Conservation (phyloP, 306 rosid genomes). For the Pyrus bretschneideri region DNA sequence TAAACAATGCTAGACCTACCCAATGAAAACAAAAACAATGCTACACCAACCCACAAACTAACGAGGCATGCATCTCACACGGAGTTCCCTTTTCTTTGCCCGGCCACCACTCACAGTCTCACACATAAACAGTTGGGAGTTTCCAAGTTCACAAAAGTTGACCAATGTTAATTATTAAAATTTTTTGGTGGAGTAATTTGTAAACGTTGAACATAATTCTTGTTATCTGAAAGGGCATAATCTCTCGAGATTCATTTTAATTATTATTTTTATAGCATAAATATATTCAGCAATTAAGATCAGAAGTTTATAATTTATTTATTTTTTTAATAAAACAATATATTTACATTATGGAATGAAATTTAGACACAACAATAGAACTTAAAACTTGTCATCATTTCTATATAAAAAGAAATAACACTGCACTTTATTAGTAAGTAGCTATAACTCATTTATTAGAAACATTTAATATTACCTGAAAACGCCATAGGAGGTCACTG, state of each 20-base stretch:
- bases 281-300: neutral
- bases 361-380: too few relatives aligned
- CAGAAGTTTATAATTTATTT: neutral
- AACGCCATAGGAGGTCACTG: constrained; percentile 25
- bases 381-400: too few relatives aligned
- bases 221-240: neutral
- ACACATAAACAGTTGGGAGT: too few relatives aligned
- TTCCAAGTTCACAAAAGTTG: neutral
- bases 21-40: too few relatives aligned
- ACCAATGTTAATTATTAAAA: neutral
- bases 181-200: neutral
- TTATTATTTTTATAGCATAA: neutral
- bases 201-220: too few relatives aligned
- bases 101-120: neutral
- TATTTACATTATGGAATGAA: too few relatives aligned
- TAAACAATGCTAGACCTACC: too few relatives aligned
- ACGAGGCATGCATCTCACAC: neutral
- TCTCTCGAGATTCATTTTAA: neutral
- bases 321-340: too few relatives aligned
- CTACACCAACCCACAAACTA: too few relatives aligned
- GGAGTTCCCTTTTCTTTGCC: neutral
- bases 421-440: neutral
- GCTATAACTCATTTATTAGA: too few relatives aligned
- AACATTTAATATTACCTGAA: constrained; percentile 10
- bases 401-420: too few relatives aligned